phyloP scores from a whole-genome alignment of 768 basidiomycete genomes.

The Boletus pseudopeckii region DNA sequence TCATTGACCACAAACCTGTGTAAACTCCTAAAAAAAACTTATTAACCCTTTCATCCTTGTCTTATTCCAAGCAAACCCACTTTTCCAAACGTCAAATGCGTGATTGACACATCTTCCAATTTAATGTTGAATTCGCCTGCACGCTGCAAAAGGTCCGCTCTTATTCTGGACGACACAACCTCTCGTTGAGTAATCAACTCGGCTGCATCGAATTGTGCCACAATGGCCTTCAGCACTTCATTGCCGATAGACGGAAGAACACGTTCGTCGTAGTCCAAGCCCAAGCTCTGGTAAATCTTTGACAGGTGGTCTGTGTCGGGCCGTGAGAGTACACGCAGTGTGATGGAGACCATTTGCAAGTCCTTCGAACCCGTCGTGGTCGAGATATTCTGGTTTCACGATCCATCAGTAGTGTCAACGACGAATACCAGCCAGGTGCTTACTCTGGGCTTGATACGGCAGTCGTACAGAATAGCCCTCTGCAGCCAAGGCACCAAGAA shows the following conservation, averaged over 20 bases:
- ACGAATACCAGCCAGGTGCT: conserved; percentile 23
- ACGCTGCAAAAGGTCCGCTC: conserved; percentile 87
- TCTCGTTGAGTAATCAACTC: conserved; percentile 97
- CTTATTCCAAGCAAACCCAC: conserved; percentile 35
- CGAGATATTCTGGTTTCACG: conserved; percentile 76
- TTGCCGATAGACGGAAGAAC: conserved; percentile 97
- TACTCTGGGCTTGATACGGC: conserved; percentile 93
- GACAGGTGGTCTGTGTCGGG: conserved; percentile 86
- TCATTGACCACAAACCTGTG: conserved; percentile 44
- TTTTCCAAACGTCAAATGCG: conserved; percentile 85
- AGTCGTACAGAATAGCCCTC: conserved; percentile 94
- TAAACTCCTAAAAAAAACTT: conserved; percentile 66
- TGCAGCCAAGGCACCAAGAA: conserved; percentile 95
- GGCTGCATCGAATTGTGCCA: conserved; percentile 97
- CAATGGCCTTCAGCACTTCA: conserved; percentile 96
- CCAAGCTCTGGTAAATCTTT: conserved; percentile 93
- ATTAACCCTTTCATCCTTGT: conserved; percentile 2
- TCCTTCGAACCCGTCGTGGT: conserved; percentile 98
- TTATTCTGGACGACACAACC: conserved; percentile 91
- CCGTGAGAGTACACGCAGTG: conserved; percentile 90
- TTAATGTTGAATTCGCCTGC: conserved; percentile 95
- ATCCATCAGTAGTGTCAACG: conserved; percentile 2
- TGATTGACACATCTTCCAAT: conserved; percentile 97
- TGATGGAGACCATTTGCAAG: conserved; percentile 97
- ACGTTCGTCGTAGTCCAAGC: conserved; percentile 96